Evolutionary conservation across 805 yeast species (phyloP), one percentile per base, ranked within the genome.

Genomic region (Hanseniaspora singularis): DNA sequence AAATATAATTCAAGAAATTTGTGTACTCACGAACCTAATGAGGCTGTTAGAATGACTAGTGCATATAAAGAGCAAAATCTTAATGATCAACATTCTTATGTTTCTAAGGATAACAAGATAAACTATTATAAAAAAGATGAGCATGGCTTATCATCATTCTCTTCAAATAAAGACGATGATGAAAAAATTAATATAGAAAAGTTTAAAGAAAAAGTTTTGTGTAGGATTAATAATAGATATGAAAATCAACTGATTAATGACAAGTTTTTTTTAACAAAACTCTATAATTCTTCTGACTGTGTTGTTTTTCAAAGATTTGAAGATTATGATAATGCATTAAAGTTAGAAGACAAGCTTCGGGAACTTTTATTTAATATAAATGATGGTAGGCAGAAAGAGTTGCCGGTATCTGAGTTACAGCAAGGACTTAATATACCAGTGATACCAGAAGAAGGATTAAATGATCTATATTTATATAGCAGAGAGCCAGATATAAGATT

Each of bases 301-400:
- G 16, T 47, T 4, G 18, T 24, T 2, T 51, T 40, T 8, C 52
- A 49, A 3, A 64, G 59, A 49, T 64, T 64, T 48, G 57, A 52
- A 14, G 51, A 50, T 18, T 64, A 62, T 48, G 65, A 64, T 36
- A 33, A 49, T 10, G 54, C 57, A 51, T 52, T 63, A 1, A 54
- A 52, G n/a, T 38, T 54, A 33, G 67, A 64, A 44, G 53, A 54
- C 3, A 49, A 30, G 34, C 46, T 12, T 22, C 46, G 34, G 37
- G 41, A 42, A 30, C 39, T 11, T 27, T n/a, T 38, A 4, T 28
- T 24, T 33, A 33, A 38, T 28, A 23, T 38, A 2, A 38, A 32
- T 15, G 24, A 33, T 8, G 30, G 26, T 5, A 40, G 15, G 3
- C 9, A 42, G n/a, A 18, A 33, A 30, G 46, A 44, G 39, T n/a